These are phyloP conservation scores for Lactarius hatsudake DNA, from an alignment of 768 basidiomycete genomes.

Conservation along the genomic window DNA sequence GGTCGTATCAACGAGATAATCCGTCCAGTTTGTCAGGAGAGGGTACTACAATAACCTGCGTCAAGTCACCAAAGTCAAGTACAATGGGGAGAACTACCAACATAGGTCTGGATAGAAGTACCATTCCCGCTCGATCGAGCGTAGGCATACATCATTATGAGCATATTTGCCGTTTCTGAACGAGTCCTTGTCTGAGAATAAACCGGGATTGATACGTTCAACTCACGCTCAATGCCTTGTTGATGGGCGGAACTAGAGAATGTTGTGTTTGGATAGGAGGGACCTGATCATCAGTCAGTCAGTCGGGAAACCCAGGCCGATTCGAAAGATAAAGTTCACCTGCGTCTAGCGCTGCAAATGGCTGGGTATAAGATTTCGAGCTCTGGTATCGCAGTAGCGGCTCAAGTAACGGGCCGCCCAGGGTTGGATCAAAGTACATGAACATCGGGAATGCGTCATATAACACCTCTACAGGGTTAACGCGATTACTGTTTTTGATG, in stretches of 20 bases:
- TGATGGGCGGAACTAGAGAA: not conserved
- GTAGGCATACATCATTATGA: slow-evolving; percentile 25
- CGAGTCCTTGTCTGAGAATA: not conserved
- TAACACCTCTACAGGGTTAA: slow-evolving; percentile 22
- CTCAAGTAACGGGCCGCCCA: slow-evolving; percentile 20
- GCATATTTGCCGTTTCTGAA: slow-evolving; percentile 25
- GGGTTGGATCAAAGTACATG: slow-evolving; percentile 19
- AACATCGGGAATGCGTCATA: slow-evolving; percentile 24
- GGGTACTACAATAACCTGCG: not conserved
- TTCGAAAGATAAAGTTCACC: slow-evolving; percentile 3
- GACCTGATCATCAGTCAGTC: not conserved
- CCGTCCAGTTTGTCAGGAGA: slow-evolving; percentile 18
- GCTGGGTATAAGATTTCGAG: not conserved
- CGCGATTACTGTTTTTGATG: slow-evolving; percentile 12
- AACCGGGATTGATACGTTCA: not conserved
- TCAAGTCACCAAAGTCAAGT: not conserved
- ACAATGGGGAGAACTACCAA: not conserved
- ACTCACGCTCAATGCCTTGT: slow-evolving; percentile 24
- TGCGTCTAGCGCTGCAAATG: slow-evolving; percentile 19
- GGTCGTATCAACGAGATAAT: slow-evolving; percentile 8
- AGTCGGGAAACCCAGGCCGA: not conserved
- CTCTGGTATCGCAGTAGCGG: slow-evolving; percentile 23
- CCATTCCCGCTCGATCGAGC: slow-evolving; percentile 5
- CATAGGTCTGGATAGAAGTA: slow-evolving; percentile 9
- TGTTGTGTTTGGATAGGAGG: slow-evolving; percentile 12